A percentile compares a stretch with the other conserved stretches of the same genome.
These are phyloP conservation scores for Mimosa bimucronata DNA, from an alignment of 306 rosid species.

Conservation along the genomic window DNA sequence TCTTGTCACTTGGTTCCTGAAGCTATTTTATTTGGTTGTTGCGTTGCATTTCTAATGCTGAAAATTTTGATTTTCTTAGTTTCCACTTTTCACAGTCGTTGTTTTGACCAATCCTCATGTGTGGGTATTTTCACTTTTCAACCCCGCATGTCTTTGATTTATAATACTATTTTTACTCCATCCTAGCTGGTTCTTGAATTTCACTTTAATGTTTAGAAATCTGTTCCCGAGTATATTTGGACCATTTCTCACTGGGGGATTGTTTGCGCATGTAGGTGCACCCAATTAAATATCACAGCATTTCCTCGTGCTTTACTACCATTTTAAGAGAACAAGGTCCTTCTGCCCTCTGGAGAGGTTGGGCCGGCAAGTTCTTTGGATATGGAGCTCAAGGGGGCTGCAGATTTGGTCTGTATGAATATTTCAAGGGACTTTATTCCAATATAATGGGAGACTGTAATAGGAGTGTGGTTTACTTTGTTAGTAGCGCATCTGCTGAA, in stretches of 20 bases:
- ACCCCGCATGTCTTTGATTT: background rate
- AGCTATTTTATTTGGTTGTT: background rate
- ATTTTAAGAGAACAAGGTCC: slow-evolving; percentile 65
- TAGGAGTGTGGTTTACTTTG: slow-evolving; percentile 51
- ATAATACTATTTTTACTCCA: background rate
- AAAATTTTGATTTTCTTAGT: background rate
- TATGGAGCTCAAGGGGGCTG: slow-evolving; percentile 68
- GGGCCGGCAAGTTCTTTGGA: slow-evolving; percentile 63
- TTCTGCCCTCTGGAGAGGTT: slow-evolving; percentile 63
- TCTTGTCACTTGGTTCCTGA: background rate
- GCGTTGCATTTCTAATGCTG: background rate
- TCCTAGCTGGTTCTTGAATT: slow-evolving; percentile 1
- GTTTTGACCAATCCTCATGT: slow-evolving; percentile 25
- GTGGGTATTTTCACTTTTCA: slow-evolving; percentile 20
- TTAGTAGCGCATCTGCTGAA: slow-evolving; percentile 65
- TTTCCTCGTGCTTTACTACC: slow-evolving; percentile 53
- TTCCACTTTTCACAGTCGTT: background rate
- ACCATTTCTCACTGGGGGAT: slow-evolving; percentile 24
- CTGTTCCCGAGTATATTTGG: background rate
- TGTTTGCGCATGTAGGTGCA: slow-evolving; percentile 50
- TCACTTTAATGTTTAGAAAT: background rate
- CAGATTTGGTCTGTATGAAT: slow-evolving; percentile 63
- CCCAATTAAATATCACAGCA: slow-evolving; percentile 54
- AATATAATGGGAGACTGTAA: slow-evolving; percentile 44
- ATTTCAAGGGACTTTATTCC: slow-evolving; percentile 55